Evolutionary conservation across 2,329 filamentous ascomycete genomes (phyloP).

Genomic region (Diaporthe caulivora): DNA sequence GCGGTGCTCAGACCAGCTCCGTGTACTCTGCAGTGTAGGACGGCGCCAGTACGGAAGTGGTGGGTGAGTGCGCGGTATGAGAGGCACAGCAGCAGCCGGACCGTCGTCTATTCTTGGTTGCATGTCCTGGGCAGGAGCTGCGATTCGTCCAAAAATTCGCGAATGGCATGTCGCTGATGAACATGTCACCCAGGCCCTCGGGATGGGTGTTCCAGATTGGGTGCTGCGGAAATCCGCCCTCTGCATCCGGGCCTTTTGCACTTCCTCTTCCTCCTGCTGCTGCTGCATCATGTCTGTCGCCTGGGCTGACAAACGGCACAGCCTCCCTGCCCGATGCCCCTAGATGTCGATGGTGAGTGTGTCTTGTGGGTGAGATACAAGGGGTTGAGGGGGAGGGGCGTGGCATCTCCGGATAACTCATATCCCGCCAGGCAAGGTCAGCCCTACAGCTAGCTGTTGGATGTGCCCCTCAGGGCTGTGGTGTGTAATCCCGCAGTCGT

Average conservation of each 20-base stretch:
- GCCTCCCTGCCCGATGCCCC: constrained; percentile 19
- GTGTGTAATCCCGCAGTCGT: constrained; percentile 11
- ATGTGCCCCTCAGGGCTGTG: neutral
- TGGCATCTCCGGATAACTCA: constrained; percentile 7
- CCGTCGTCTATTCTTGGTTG: constrained; percentile 37
- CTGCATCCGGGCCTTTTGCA: constrained; percentile 35
- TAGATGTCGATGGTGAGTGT: neutral
- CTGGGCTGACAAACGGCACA: constrained; percentile 34
- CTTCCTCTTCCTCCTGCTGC: constrained; percentile 17
- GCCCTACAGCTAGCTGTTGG: constrained; percentile 19
- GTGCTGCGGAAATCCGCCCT: constrained; percentile 29
- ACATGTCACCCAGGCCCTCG: constrained; percentile 38
- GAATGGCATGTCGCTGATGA: constrained; percentile 34
- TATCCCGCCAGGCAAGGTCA: constrained; percentile 11
- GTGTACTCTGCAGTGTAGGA: constrained; percentile 2
- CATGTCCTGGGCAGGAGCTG: constrained; percentile 8
- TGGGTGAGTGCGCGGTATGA: constrained; percentile 4
- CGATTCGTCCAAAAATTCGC: constrained; percentile 33
- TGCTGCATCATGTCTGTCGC: constrained; percentile 19
- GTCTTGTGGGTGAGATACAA: constrained; percentile 18
- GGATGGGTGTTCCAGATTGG: constrained; percentile 40
- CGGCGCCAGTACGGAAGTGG: constrained; percentile 13
- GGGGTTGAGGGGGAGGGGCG: neutral
- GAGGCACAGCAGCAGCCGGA: constrained; percentile 30
- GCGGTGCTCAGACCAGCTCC: constrained; percentile 25